Percentiles rank a stretch among this genome's conserved stretches.
phyloP scores from a whole-genome alignment of 106 monocot genomes.

The Cymbidium sinense region DNA sequence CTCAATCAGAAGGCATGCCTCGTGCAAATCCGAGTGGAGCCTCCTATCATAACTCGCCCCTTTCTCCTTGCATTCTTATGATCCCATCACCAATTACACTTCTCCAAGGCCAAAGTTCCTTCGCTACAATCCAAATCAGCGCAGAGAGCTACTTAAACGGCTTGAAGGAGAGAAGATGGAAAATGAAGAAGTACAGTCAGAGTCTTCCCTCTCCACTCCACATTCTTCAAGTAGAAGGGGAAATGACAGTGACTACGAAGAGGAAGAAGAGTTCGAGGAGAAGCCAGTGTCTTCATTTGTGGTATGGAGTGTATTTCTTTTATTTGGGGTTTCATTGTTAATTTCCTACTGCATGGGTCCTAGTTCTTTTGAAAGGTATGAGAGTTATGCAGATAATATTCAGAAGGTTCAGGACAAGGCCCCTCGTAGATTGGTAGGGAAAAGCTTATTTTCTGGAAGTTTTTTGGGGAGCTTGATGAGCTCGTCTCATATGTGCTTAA shows the following conservation, averaged over 20 bases:
- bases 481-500: not conserved
- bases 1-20: not conserved
- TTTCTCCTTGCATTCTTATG: slow-evolving; percentile 15
- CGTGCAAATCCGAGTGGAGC: too few species aligned
- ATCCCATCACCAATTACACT: slow-evolving; percentile 41
- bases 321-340: slow-evolving; percentile 20
- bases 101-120: slow-evolving; percentile 46
- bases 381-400: not conserved
- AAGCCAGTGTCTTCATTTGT: not conserved
- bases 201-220: not conserved
- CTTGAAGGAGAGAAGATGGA: slow-evolving; percentile 14
- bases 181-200: not conserved
- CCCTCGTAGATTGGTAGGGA: not conserved
- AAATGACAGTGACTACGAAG: not conserved
- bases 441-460: not conserved
- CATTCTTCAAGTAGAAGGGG: not conserved
- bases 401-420: slow-evolving; percentile 2
- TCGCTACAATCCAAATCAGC: slow-evolving; percentile 36
- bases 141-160: slow-evolving; percentile 18
- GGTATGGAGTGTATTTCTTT: slow-evolving; percentile 15
- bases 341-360: slow-evolving; percentile 8
- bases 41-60: too few species aligned
- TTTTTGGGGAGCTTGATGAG: not conserved
- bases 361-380: not conserved
- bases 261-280: slow-evolving; percentile 4